Conservation (phyloP, 495 filamentous ascomycete genomes). For the Daldinia vernicosa region DNA sequence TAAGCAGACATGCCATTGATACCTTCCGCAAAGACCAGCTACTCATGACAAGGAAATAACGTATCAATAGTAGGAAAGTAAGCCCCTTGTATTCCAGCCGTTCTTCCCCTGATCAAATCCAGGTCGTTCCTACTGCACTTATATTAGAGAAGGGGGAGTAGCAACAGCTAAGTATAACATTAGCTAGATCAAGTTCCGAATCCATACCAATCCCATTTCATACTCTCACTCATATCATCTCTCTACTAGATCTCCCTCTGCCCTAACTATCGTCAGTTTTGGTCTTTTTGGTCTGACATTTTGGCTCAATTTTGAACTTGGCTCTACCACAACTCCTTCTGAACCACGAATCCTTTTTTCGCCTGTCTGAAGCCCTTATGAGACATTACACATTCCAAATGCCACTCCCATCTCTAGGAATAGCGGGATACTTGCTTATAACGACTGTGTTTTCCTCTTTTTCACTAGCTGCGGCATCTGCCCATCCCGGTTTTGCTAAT, state of each 20-base stretch:
- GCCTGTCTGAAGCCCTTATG: not conserved
- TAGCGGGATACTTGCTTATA: conserved; percentile 29
- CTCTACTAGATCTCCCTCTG: conserved; percentile 20
- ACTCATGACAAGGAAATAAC: not conserved
- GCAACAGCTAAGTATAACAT: not conserved
- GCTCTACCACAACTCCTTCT: conserved; percentile 17
- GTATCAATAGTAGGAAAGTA: not conserved
- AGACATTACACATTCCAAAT: not conserved
- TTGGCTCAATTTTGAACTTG: conserved; percentile 43
- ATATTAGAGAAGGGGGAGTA: not conserved
- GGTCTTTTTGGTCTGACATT: conserved; percentile 48
- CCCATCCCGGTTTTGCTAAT: not conserved
- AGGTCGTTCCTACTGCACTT: not conserved
- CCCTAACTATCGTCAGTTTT: conserved; percentile 31
- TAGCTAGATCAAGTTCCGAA: not conserved
- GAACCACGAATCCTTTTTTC: conserved; percentile 13
- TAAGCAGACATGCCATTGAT: not conserved
- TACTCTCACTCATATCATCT: conserved; percentile 2
- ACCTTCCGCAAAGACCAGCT: not conserved
- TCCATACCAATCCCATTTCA: not conserved
- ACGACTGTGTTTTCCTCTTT: conserved; percentile 17
- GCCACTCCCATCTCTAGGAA: conserved; percentile 26
- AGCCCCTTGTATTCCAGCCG: not conserved
- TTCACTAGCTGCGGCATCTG: conserved; percentile 18
- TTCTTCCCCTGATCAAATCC: not conserved